Conservation (phyloP, 1,284 basidiomycete genomes). For the Leccinum pachyderme region DNA sequence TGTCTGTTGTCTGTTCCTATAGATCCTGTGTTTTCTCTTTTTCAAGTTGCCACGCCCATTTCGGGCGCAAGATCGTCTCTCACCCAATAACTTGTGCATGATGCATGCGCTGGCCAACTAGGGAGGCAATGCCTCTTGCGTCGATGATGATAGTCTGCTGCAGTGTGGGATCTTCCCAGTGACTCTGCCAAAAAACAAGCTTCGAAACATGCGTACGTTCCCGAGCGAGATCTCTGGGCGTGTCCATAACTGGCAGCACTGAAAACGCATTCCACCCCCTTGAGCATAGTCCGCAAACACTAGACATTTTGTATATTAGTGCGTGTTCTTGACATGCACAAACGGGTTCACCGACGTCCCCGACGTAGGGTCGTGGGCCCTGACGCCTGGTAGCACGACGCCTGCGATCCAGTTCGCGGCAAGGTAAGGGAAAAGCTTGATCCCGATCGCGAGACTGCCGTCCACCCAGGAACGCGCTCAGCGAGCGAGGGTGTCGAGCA, state of each 20-base stretch:
- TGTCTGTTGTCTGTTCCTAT: slow-evolving; percentile 4
- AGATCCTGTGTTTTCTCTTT: background rate
- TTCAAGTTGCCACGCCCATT: slow-evolving; percentile 52
- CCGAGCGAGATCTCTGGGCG: slow-evolving; percentile 59
- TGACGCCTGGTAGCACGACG: slow-evolving; percentile 44
- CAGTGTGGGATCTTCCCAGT: slow-evolving; percentile 37
- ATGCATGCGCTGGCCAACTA: slow-evolving; percentile 60
- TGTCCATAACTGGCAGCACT: slow-evolving; percentile 63
- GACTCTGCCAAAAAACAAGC: slow-evolving; percentile 42
- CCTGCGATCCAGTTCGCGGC: slow-evolving; percentile 59
- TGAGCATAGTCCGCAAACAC: slow-evolving; percentile 55
- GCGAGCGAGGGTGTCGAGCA: slow-evolving; percentile 52
- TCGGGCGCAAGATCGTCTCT: slow-evolving; percentile 67
- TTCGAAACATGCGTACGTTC: slow-evolving; percentile 63
- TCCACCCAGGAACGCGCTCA: slow-evolving; percentile 45
- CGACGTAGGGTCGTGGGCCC: slow-evolving; percentile 27
- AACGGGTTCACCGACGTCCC: slow-evolving; percentile 38
- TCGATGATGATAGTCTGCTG: slow-evolving; percentile 62
- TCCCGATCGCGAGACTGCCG: slow-evolving; percentile 61
- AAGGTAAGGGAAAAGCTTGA: slow-evolving; percentile 72
- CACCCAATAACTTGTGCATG: slow-evolving; percentile 66
- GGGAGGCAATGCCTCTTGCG: slow-evolving; percentile 72
- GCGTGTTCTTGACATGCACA: slow-evolving; percentile 60
- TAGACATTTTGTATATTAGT: slow-evolving; percentile 70
- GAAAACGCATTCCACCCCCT: slow-evolving; percentile 41